Percentiles rank a stretch among this genome's conserved stretches.
Conservation (phyloP, 441 rosid genomes). For the Syzygium syzygioides region DNA sequence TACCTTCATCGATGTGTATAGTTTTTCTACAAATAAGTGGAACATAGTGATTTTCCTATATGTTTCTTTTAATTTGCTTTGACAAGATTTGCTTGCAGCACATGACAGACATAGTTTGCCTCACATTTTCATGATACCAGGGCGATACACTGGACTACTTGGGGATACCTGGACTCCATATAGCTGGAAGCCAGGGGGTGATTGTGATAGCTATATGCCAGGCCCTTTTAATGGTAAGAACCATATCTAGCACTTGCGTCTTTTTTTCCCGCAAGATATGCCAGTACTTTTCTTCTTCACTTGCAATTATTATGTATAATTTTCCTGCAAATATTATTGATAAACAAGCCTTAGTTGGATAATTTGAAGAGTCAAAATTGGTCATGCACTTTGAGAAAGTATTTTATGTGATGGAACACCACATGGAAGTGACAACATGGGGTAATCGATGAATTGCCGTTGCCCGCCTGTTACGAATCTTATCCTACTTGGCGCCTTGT, state of each 20-base stretch:
- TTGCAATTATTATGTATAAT: not conserved
- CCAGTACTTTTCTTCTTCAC: not conserved
- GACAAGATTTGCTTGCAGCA: not conserved
- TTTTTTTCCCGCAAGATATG: not conserved
- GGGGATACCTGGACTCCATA: conserved; percentile 88
- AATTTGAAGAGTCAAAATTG: not conserved
- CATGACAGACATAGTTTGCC: not conserved
- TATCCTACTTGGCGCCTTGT: not conserved
- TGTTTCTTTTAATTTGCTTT: not conserved
- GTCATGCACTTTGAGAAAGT: not conserved
- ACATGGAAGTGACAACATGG: fast-evolving
- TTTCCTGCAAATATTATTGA: not conserved
- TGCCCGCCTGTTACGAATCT: not conserved
- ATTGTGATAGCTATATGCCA: conserved; percentile 83
- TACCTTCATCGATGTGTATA: not conserved
- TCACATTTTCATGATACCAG: conserved; percentile 18
- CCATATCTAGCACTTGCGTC: not conserved
- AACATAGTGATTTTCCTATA: not conserved
- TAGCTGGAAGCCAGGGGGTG: conserved; percentile 95
- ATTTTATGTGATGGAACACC: not conserved
- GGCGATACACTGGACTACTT: conserved; percentile 93
- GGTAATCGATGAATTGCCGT: not conserved
- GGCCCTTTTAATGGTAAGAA: conserved; percentile 73
- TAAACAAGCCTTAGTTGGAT: not conserved
- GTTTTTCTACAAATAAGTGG: not conserved